Evolutionary conservation across 768 basidiomycete genomes (phyloP).

Genomic region (Lentinula sp.): DNA sequence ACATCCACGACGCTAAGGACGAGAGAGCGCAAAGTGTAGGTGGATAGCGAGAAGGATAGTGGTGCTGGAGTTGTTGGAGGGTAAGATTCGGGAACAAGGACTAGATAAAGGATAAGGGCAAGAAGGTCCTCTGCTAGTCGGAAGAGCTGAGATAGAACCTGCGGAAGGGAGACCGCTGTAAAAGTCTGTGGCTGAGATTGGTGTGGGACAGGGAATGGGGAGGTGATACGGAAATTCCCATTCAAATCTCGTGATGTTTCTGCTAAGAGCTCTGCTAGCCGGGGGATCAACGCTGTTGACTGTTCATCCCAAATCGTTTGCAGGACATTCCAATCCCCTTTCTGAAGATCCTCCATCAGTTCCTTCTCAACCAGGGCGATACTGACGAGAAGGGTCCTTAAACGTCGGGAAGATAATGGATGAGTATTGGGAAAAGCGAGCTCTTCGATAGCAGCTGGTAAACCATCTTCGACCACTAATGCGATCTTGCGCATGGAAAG

Average conservation of each 20-base stretch:
- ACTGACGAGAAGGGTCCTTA: constrained; percentile 61
- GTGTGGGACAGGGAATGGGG: constrained; percentile 9
- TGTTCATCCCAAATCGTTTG: constrained; percentile 58
- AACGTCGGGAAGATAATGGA: constrained; percentile 44
- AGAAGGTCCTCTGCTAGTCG: constrained; percentile 48
- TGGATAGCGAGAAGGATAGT: constrained; percentile 27
- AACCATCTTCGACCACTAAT: constrained; percentile 61
- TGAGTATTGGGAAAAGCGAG: constrained; percentile 41
- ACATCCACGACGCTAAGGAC: constrained; percentile 42
- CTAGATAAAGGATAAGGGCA: constrained; percentile 32
- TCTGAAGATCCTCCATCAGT: constrained; percentile 35
- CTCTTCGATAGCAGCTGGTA: constrained; percentile 59
- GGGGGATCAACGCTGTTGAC: constrained; percentile 49
- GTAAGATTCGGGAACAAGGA: neutral
- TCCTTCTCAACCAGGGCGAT: constrained; percentile 51
- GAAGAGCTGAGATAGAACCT: constrained; percentile 30
- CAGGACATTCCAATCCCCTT: constrained; percentile 50
- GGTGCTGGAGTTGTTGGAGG: neutral
- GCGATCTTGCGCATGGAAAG: constrained; percentile 56
- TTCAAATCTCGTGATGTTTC: constrained; percentile 49
- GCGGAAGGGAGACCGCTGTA: neutral
- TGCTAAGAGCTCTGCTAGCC: constrained; percentile 46
- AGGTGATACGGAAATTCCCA: constrained; percentile 40
- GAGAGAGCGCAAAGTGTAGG: constrained; percentile 41
- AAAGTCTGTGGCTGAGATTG: neutral